phyloP scores from a whole-genome alignment of 768 basidiomycete genomes.

The Trametes meyenii region DNA sequence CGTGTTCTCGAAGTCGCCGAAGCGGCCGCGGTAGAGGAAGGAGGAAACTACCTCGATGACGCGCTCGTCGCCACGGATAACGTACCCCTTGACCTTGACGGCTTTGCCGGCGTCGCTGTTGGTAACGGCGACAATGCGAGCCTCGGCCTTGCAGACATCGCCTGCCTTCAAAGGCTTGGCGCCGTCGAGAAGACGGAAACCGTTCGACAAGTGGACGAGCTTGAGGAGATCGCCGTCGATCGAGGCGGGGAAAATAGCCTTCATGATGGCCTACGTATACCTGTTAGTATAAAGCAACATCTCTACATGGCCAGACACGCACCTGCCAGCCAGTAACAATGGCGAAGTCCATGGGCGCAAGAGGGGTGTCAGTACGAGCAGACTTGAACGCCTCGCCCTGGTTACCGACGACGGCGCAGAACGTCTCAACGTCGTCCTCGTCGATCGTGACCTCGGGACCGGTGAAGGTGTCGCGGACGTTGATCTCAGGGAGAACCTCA shows the following conservation, averaged over 20 bases:
- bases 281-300: not conserved
- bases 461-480: conserved; percentile 79
- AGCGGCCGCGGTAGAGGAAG: conserved; percentile 96
- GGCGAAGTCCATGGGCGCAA: conserved; percentile 98
- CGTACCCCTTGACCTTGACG: conserved; percentile 86
- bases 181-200: conserved; percentile 87
- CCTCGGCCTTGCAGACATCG: conserved; percentile 89
- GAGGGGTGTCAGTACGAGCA: conserved; percentile 64
- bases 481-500: conserved; percentile 73
- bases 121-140: conserved; percentile 84
- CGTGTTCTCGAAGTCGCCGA: conserved; percentile 92
- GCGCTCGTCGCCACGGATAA: conserved; percentile 73
- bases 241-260: conserved; percentile 88
- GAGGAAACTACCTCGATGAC: conserved; percentile 94
- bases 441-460: conserved; percentile 86
- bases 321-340: conserved; percentile 99
- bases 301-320: conserved; percentile 28
- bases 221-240: conserved; percentile 96
- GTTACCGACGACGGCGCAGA: conserved; percentile 94
- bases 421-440: conserved; percentile 76
- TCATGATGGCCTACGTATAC: conserved; percentile 90
- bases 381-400: conserved; percentile 89
- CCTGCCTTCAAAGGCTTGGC: conserved; percentile 78
- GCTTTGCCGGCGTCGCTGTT: conserved; percentile 93
- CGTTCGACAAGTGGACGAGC: conserved; percentile 96